Base-by-base conservation (phyloP, 2,329 filamentous ascomycete genomes). In the Aspergillus tanneri region DNA sequence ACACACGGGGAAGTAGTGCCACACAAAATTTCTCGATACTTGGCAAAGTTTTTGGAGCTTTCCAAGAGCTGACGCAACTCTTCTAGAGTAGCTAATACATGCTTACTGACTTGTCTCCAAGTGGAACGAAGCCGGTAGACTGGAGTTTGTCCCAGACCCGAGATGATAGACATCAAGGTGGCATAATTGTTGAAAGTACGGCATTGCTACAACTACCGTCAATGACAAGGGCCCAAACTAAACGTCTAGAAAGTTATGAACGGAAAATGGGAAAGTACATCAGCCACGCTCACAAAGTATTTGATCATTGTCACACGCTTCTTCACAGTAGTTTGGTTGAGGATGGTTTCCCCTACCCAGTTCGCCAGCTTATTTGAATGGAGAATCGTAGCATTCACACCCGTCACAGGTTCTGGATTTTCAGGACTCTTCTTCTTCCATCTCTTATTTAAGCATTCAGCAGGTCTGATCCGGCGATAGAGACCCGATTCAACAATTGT, bases 331-430 rank as follows among this genome's bases (percentile, higher is more conserved):
- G 85, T 81, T 70, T 96, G 91, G 0, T 86, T 90, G 49, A 96
- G 72, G 55, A 96, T 96, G 88, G 96, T 95, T 68, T 95, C 90
- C 14, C 90, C 91, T 24, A 96, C 91, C 90, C 91, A 96, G 65
- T 96, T 96, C 5, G 92, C 96, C 76, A 96, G 84, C 68, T 96
- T 90, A 66, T 96, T 97, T 1, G 91, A 96, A 72, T 96, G 91
- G 45, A 95, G 77, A 70, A 97, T 97, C 52, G 96, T 79, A 4
- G 89, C 87, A 71, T 95, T 95, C 57, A 96, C 88, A 58, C 96
- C 96, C 0, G 89, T 85, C 3, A 91, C 90, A 25, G 88, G 86
- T 58, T 95, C 88, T 21, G 88, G 83, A 8, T 72, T 78, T 41
- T 91, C 77, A 2, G 46, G 19, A 4, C 12, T 16, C 74, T 95